Base-by-base conservation (phyloP, 2,329 filamentous ascomycete species). In the Ophiostoma novo-ulmi region DNA sequence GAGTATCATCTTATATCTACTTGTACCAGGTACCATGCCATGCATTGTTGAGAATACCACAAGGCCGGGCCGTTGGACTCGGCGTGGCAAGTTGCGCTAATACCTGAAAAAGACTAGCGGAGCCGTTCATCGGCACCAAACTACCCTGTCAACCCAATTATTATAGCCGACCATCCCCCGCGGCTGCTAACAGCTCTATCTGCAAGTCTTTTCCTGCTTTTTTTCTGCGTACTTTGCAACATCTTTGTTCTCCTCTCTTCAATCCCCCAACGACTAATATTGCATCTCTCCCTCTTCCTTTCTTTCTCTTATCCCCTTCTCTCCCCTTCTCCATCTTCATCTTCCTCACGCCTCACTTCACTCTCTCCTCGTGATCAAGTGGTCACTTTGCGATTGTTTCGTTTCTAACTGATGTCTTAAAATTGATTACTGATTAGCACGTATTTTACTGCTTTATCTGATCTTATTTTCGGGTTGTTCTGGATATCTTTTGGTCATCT, bases 341-440 rank as follows among this genome's bases (percentile, higher is more conserved):
- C 61, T 35, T 8, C 58, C 35, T 63, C n/a, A 11, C 69, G 11
- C 61, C 26, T 63, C 63, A 48, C 39, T 55, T 58, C 64, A 71
- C 65, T 68, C 58, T 55, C 64, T 26, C 55, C 20, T 61, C 13
- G 44, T 48, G 82, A 82, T 75, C 79, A 58, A 55, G 44, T 58
- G 35, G 26, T 69, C 36, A n/a, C 82, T 26, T 10, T 10, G 8
- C 44, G 82, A 84, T 85, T 85, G 83, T 82, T 84, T 84, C 78
- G n/a, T 55, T 80, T 76, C 75, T 78, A 81, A 20, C 41, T 22
- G 48, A 55, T 58, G 3, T 31, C 31, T 31, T 31, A 31, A n/a
- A 55, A n/a, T 8, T n/a, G 48, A 55, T 11, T 11, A 58, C n/a
- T 48, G 52, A 58, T 58, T 11, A 58, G 52, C n/a, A 31, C 52